phyloP scores from a whole-genome alignment of 2,329 filamentous ascomycete species.

The Trichophyton mentagrophytes region DNA sequence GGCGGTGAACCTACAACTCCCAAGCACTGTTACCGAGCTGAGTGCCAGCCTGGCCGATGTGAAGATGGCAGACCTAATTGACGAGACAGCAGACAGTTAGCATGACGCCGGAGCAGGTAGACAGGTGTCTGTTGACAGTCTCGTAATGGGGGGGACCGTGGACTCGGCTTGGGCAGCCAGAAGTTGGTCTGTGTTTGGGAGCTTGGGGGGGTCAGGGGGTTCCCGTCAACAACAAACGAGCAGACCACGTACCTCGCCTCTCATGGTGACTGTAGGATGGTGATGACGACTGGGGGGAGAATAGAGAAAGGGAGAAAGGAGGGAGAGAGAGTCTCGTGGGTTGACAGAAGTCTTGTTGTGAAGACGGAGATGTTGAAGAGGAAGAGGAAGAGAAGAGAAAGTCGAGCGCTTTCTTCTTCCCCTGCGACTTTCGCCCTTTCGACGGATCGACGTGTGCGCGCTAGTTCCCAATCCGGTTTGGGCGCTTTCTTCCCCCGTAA shows the following conservation, averaged over 20 bases:
- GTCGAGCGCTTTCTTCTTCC: neutral
- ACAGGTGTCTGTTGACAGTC: neutral
- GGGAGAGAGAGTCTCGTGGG: slow-evolving; percentile 1
- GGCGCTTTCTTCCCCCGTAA: neutral
- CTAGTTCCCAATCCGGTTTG: slow-evolving; percentile 9
- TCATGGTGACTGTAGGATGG: slow-evolving; percentile 18
- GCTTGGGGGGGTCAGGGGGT: slow-evolving; percentile 12
- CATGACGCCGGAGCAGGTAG: slow-evolving; percentile 7
- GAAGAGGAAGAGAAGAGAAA: slow-evolving; percentile 1
- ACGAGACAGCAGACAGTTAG: slow-evolving; percentile 3
- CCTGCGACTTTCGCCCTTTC: neutral
- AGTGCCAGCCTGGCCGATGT: slow-evolving; percentile 55
- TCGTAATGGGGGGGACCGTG: neutral
- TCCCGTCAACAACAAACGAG: slow-evolving; percentile 14
- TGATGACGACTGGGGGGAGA: neutral
- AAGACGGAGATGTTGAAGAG: neutral
- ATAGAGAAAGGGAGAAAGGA: neutral
- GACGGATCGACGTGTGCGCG: slow-evolving; percentile 12
- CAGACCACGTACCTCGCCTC: slow-evolving; percentile 23
- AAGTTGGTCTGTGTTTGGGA: slow-evolving; percentile 10
- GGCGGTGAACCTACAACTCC: slow-evolving; percentile 46
- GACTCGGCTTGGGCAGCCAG: neutral
- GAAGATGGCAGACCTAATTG: slow-evolving; percentile 49
- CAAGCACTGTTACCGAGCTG: slow-evolving; percentile 57
- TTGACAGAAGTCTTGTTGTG: slow-evolving; percentile 3